A percentile compares a stretch with the other conserved stretches of the same genome.
These are phyloP conservation scores for Kodamaea sagamina DNA, from an alignment of 805 yeast species.

Conservation along the genomic window DNA sequence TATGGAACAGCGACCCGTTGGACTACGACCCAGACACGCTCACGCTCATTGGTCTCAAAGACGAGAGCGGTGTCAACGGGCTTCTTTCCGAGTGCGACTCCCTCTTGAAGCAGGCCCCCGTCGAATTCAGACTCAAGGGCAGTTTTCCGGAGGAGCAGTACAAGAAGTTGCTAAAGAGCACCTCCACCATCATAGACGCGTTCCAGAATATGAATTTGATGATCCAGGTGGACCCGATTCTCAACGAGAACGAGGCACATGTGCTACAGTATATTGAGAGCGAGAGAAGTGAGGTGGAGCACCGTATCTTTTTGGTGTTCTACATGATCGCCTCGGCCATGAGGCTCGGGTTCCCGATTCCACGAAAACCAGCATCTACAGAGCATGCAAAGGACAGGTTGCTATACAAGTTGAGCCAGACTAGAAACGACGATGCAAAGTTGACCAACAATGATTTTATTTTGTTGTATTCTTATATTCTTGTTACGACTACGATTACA, in stretches of 20 bases:
- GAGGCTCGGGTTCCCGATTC: conserved; percentile 74
- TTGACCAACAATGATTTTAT: conserved; percentile 73
- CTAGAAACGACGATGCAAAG: conserved; percentile 31
- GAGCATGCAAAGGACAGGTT: conserved; percentile 72
- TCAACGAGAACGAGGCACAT: conserved; percentile 53
- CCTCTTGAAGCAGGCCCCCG: conserved; percentile 67
- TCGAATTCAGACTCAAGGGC: conserved; percentile 75
- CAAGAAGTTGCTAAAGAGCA: conserved; percentile 50
- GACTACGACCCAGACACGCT: conserved; percentile 36
- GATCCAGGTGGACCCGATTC: conserved; percentile 59
- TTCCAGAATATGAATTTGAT: conserved; percentile 72
- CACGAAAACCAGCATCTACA: conserved; percentile 74
- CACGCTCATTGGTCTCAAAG: conserved; percentile 45
- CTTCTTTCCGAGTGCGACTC: conserved; percentile 62
- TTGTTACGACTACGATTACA: conserved; percentile 68
- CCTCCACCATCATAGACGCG: conserved; percentile 70
- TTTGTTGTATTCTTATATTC: conserved; percentile 68
- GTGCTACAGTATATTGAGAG: conserved; percentile 55
- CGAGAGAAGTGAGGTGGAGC: conserved; percentile 70
- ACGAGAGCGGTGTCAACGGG: conserved; percentile 48
- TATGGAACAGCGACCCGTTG: conserved; percentile 78
- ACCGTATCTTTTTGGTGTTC: conserved; percentile 70
- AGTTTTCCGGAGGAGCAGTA: conserved; percentile 60
- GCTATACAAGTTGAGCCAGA: conserved; percentile 62
- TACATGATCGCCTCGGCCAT: conserved; percentile 79